These are phyloP conservation scores for Microcos paniculata DNA, from an alignment of 345 rosid species.

Conservation along the genomic window DNA sequence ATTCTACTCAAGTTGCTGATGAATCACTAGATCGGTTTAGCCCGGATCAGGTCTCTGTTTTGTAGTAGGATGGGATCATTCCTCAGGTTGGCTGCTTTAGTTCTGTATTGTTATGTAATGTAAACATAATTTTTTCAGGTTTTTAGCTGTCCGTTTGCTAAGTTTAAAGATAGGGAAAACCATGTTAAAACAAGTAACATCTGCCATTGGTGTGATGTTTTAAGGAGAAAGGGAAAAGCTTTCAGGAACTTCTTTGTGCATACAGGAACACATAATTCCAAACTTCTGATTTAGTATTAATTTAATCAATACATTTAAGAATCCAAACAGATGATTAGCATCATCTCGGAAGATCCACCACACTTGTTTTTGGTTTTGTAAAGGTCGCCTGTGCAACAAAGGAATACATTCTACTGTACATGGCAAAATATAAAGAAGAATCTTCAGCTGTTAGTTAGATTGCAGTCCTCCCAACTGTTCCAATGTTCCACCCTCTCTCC, in stretches of 20 bases:
- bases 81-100: too few species aligned
- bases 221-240: neutral
- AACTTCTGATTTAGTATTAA: neutral
- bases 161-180: too few species aligned
- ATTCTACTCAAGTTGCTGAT: too few species aligned
- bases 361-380: neutral
- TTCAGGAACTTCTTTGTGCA: too few species aligned
- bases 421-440: neutral
- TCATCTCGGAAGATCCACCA: neutral
- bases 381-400: neutral
- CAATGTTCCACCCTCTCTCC: conserved; percentile 76
- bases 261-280: neutral
- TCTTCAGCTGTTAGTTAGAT: conserved; percentile 25
- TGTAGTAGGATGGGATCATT: too few species aligned
- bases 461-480: conserved; percentile 34
- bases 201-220: too few species aligned
- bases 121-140: too few species aligned
- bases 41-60: too few species aligned
- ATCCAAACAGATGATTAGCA: conserved; percentile 2
- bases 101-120: too few species aligned
- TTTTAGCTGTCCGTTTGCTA: too few species aligned
- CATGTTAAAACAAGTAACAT: too few species aligned
- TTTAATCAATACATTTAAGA: neutral
- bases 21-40: too few species aligned
- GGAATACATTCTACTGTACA: neutral